A percentile compares a stretch with the other conserved stretches of the same genome.
phyloP scores from a whole-genome alignment of 139 green algal species.

The Tetratostichococcus sp. region DNA sequence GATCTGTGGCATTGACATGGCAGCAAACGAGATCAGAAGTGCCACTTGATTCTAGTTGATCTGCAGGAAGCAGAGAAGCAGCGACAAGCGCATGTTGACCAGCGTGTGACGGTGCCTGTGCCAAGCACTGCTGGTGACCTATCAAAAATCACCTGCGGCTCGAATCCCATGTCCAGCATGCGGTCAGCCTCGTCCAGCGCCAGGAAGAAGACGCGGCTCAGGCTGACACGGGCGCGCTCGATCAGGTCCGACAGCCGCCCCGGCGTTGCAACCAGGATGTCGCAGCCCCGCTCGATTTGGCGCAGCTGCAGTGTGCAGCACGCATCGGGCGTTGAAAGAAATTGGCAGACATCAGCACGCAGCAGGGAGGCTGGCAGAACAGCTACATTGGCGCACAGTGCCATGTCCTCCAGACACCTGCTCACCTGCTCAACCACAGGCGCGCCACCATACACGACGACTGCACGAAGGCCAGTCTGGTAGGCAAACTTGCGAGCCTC shows the following conservation, averaged over 20 bases:
- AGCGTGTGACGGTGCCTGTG: too few relatives aligned
- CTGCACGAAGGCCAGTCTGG: constrained; percentile 82
- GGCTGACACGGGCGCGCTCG: constrained; percentile 79
- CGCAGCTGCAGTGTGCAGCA: constrained; percentile 64
- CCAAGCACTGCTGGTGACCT: constrained; percentile 46
- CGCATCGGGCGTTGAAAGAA: too few relatives aligned
- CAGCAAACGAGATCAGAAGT: not conserved
- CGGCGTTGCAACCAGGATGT: constrained; percentile 96
- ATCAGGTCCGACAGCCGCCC: constrained; percentile 91
- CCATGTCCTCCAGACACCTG: too few relatives aligned
- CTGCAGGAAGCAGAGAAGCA: not conserved
- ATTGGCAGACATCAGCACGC: too few relatives aligned
- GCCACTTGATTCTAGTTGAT: too few relatives aligned
- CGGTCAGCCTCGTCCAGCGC: constrained; percentile 93
- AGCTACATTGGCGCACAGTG: too few relatives aligned
- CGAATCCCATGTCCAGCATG: constrained; percentile 99
- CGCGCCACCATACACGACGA: constrained; percentile 95
- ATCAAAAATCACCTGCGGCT: constrained; percentile 67
- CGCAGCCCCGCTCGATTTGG: constrained; percentile 90
- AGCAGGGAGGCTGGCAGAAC: too few relatives aligned
- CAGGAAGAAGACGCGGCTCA: constrained; percentile 68
- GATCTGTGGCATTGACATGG: constrained; percentile 3
- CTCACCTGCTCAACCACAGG: constrained; percentile 82
- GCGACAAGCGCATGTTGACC: too few relatives aligned
- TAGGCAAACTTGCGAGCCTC: constrained; percentile 94